Evolutionary conservation across 129 eudicot species (phyloP), one percentile per base, ranked within the genome.

Genomic region (Flaveria ramosissima): DNA sequence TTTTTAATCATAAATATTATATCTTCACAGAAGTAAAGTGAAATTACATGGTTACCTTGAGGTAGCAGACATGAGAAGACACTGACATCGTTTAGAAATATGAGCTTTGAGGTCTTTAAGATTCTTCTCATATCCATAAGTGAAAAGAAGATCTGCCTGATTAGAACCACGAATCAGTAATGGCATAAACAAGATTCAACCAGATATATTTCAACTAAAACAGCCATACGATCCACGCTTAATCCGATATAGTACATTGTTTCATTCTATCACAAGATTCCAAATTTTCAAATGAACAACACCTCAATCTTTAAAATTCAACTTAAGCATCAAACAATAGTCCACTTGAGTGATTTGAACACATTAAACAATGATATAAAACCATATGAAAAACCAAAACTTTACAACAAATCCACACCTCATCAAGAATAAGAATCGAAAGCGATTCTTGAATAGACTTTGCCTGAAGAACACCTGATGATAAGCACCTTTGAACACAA

Each of bases 31-130:
- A 50, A 71, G 27, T 7, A 14, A 61, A 72, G 32, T 16, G 16
- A 36, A 32, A 68, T 24, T 36, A 55, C 4, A 62, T 12, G 17
- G 68, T 20, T 2, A 72, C 98, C 97, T 95, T 55, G 96, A 84
- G 19, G 99, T 95, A 73, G 99, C 99, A 78, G 99, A 95, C 99
- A 95, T 88, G 42, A 95, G 97, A 83, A 95, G 97, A 74, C 97
- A 92, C 32, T 95, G 99, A 61, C 99, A 95, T 53, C 88, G 26
- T 83, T 84, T 84, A 66, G 99, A 92, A 59, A 95, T 88, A 79
- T 95, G 94, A 80, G 89, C 77, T 20, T 88, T 86, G 27, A 95
- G 87, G 80, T 92, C 92, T 85, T 84, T 89, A 24, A 95, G 77
- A 83, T 95, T 92, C 69, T 95, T 91, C 69, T 88, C 96, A 73